phyloP scores from a whole-genome alignment of 768 basidiomycete genomes.

The Calocybe cyanea region DNA sequence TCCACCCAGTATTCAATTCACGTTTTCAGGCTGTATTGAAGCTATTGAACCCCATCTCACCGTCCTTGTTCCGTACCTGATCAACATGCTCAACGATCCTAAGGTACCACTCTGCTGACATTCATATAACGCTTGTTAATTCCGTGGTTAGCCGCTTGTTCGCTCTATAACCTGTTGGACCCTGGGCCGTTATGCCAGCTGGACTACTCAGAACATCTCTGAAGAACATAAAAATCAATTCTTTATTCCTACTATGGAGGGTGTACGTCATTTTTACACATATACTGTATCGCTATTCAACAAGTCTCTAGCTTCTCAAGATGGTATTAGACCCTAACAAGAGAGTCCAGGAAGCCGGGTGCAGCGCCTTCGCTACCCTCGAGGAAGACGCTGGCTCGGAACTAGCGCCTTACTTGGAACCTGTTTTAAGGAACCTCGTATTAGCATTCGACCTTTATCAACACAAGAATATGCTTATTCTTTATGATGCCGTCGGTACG shows the following conservation, averaged over 20 bases:
- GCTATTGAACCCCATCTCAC: slow-evolving; percentile 92
- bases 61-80: slow-evolving; percentile 90
- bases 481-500: slow-evolving; percentile 99
- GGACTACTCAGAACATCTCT: slow-evolving; percentile 84
- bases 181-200: slow-evolving; percentile 95
- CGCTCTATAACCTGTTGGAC: slow-evolving; percentile 99
- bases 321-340: slow-evolving; percentile 99
- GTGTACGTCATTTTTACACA: slow-evolving; percentile 27
- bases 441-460: slow-evolving; percentile 98
- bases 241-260: slow-evolving; percentile 98
- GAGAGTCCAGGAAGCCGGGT: slow-evolving; percentile 98
- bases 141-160: slow-evolving; percentile 72
- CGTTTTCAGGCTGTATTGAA: slow-evolving; percentile 82
- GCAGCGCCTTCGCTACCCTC: slow-evolving; percentile 96
- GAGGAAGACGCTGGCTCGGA: slow-evolving; percentile 95
- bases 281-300: slow-evolving; percentile 1
- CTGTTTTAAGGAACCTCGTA: slow-evolving; percentile 91
- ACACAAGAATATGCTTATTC: slow-evolving; percentile 97
- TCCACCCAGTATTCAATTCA: not conserved
- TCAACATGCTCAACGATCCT: slow-evolving; percentile 84
- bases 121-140: slow-evolving; percentile 9
- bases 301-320: slow-evolving; percentile 70
- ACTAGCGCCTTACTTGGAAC: slow-evolving; percentile 91
- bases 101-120: slow-evolving; percentile 52
- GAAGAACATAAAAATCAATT: slow-evolving; percentile 86